Base-by-base conservation (phyloP, 169 alveolate species). In the Perkinsus olseni region DNA sequence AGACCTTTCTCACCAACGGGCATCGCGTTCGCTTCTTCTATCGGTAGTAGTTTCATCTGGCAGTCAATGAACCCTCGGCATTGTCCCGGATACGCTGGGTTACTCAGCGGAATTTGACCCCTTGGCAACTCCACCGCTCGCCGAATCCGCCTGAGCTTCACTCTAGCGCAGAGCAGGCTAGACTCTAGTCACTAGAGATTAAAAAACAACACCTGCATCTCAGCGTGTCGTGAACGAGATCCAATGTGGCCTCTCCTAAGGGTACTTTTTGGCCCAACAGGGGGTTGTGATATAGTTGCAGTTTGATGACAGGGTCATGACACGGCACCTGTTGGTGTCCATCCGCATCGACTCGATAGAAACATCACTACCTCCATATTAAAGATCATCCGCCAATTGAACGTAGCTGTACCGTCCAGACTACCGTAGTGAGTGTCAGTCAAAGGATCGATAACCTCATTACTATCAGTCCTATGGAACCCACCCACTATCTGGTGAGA, bases 1-100 rank as follows among this genome's bases (percentile, higher is more conserved):
- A n/a, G n/a, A n/a, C n/a, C n/a, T n/a, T n/a, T n/a, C 82, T 62
- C 82, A 62, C 82, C 82, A 62, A 62, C 82, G 17, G 82, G 82
- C 82, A 62, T 62, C 36, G 82, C 82, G 31, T 62, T 62, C 34
- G 82, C 82, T 62, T 62, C 82, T 24, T 62, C 82, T 21, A 62
- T 62, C 82, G 82, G 82, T 8, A 62, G 34, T 4, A 62, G 31
- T 24, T 62, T 62, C 82, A 62, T 62, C 34, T 62, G 82, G 34
- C 82, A 62, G 82, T 62, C 82, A 1, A 62, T 62, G 8, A 62
- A 21, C 34, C 82, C 82, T 8, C 82, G 82, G 17, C 82, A 21
- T 24, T 62, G 82, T 3, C 82, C 82, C 4, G 82, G 82, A 24
- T 62, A 62, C 31, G 82, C 82, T 62, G 82, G 82, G 31, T 62